Base-by-base conservation (phyloP, 2,329 filamentous ascomycete genomes). In the Nothopassalora personata region DNA sequence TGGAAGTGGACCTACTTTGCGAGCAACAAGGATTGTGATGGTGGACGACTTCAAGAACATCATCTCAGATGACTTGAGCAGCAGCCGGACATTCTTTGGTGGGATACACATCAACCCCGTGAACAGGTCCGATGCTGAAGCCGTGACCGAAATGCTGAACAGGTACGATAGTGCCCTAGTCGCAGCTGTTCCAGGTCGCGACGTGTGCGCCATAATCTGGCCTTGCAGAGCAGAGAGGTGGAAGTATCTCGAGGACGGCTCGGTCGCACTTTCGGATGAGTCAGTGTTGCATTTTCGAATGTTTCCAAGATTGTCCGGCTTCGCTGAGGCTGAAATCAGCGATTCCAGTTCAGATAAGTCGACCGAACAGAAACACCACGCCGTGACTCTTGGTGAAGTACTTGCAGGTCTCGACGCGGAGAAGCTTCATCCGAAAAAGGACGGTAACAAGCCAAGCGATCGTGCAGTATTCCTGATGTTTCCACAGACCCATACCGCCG, bases 381-480 rank as follows among this genome's bases (percentile, higher is more conserved):
- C 39, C 8, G 48, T 53, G 27, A 31, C 11, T 23, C 28, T 60
- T 46, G 60, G 58, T 3, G 53, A 63, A 45, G 31, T 58, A 2
- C n/a, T 66, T 15, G 57, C 56, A 3, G 46, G 52, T 23, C 36
- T 65, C 11, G 57, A 63, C 33, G 36, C 33, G 5, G 54, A 60
- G 10, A n/a, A 23, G 9, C n/a, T 65, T 2, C 52, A 60, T 11
- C 47, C 31, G 3, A 51, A 10, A 15, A 19, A 23, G 10, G 53
- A 59, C 19, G 55, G 60, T 10, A 52, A 59, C 27, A 36, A 34
- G 46, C 15, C 18, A 36, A 30, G 23, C 33, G 27, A 46, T 53
- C 31, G 54, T 39, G 55, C 53, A 1, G 66, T 71, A 8, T 73
- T 69, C 50, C 54, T 72, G 23, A 66, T 67, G 57, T 66, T 71